These are phyloP conservation scores for Ceratopteris richardii DNA, from an alignment of 75 land plant species.

Conservation along the genomic window DNA sequence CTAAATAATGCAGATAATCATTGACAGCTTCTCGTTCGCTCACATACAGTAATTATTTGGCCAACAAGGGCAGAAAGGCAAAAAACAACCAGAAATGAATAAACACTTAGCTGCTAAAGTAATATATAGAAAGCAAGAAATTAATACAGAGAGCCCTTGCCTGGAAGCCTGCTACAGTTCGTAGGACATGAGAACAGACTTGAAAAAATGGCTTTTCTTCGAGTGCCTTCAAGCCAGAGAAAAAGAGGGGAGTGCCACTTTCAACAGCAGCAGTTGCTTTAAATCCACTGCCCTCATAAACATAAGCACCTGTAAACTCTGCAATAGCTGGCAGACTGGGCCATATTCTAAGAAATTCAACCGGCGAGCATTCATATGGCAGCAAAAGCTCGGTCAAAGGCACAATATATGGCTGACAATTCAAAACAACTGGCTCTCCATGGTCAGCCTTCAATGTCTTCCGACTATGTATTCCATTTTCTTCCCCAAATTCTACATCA, in stretches of 20 bases:
- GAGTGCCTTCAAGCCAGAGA: constrained; percentile 72
- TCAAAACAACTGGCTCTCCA: constrained; percentile 86
- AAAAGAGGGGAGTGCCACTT: constrained; percentile 69
- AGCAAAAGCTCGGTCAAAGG: constrained; percentile 83
- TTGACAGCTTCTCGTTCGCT: too few relatives aligned
- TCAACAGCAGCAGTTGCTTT: constrained; percentile 79
- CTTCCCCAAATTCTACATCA: constrained; percentile 62
- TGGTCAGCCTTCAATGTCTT: constrained; percentile 56
- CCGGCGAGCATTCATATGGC: constrained; percentile 92
- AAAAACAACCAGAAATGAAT: too few relatives aligned
- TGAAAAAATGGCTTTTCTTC: constrained; percentile 85
- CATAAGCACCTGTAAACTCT: constrained; percentile 85
- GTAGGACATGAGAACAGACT: constrained; percentile 82
- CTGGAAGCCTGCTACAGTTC: constrained; percentile 97
- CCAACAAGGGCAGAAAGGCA: too few relatives aligned
- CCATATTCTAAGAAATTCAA: constrained; percentile 94
- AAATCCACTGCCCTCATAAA: constrained; percentile 89
- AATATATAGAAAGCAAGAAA: too few relatives aligned
- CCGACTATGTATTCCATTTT: constrained; percentile 69
- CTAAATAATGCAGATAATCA: too few relatives aligned
- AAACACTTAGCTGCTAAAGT: too few relatives aligned
- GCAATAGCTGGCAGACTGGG: constrained; percentile 94
- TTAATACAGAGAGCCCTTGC: too few relatives aligned
- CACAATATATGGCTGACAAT: constrained; percentile 85
- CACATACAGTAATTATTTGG: too few relatives aligned